A percentile compares a stretch with the other conserved stretches of the same genome.
Evolutionary conservation across 73 alveolate genomes (phyloP).

Genomic region (Paramecium caudatum): DNA sequence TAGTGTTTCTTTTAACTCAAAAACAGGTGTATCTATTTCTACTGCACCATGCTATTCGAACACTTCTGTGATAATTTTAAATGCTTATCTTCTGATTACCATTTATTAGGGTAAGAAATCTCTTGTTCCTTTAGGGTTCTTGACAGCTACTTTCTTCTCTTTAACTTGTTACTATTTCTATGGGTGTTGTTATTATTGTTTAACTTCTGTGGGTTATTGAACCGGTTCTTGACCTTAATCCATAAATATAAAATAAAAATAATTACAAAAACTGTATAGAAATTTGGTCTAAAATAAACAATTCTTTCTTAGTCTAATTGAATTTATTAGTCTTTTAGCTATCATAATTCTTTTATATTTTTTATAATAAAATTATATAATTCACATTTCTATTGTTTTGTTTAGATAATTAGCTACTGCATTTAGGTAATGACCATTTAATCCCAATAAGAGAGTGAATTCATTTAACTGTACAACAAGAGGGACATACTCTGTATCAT

Average conservation of each 20-base stretch:
- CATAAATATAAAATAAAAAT: constrained; percentile 18
- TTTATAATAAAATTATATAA: too few relatives aligned
- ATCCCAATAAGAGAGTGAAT: not conserved
- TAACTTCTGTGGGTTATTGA: not conserved
- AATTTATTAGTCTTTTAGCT: not conserved
- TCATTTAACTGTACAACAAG: not conserved
- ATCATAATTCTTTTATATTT: constrained; percentile 29
- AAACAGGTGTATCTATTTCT: constrained; percentile 98
- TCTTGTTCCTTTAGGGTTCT: constrained; percentile 94
- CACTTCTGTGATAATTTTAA: constrained; percentile 83
- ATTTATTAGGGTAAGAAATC: constrained; percentile 92
- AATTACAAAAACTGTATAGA: not conserved
- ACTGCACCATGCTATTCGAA: constrained; percentile 95
- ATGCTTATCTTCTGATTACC: constrained; percentile 91
- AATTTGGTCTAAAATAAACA: not conserved
- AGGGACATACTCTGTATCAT: constrained; percentile 22
- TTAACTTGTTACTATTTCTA: constrained; percentile 37
- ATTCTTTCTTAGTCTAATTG: not conserved
- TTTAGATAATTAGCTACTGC: not conserved
- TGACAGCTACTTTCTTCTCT: constrained; percentile 87
- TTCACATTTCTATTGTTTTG: too few relatives aligned
- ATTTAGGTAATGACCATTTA: constrained; percentile 10
- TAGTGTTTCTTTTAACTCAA: constrained; percentile 84
- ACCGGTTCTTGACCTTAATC: not conserved
- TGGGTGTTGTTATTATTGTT: constrained; percentile 4